Conservation (phyloP, 805 yeast species). For the Lipomyces mesembrius region DNA sequence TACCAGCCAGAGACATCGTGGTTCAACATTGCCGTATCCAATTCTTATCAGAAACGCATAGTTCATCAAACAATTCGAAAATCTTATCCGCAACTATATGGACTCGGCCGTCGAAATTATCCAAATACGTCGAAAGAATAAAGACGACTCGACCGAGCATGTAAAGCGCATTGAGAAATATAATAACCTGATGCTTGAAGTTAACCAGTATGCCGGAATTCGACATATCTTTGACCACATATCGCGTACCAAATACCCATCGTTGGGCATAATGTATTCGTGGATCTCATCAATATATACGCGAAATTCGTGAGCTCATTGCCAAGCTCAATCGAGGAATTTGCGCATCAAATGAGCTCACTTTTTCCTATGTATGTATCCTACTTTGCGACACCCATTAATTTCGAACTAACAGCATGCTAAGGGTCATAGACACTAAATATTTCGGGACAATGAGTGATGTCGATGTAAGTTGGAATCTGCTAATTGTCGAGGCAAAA, state of each 20-base stretch:
- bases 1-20: background rate
- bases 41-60: constrained; percentile 2
- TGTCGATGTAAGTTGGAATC: background rate
- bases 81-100: background rate
- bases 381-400: background rate
- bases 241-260: background rate
- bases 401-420: background rate
- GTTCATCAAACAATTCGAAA: background rate
- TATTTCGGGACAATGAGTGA: constrained; percentile 9
- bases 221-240: constrained; percentile 2
- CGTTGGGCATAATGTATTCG: constrained; percentile 6
- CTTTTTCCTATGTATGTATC: constrained; percentile 1
- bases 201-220: background rate
- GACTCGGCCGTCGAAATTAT: background rate
- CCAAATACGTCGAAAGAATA: background rate
- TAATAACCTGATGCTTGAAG: background rate
- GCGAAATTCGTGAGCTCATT: constrained; percentile 6
- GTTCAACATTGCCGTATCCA: constrained; percentile 4
- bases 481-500: background rate
- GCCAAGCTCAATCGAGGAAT: background rate
- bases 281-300: constrained; percentile 7
- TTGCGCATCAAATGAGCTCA: background rate
- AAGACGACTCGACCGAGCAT: background rate
- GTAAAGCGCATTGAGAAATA: background rate
- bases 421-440: constrained; percentile 4